Percentiles rank a stretch among this genome's conserved stretches.
Evolutionary conservation across 2,329 filamentous ascomycete genomes (phyloP).

Genomic region (Aulographum hederae): DNA sequence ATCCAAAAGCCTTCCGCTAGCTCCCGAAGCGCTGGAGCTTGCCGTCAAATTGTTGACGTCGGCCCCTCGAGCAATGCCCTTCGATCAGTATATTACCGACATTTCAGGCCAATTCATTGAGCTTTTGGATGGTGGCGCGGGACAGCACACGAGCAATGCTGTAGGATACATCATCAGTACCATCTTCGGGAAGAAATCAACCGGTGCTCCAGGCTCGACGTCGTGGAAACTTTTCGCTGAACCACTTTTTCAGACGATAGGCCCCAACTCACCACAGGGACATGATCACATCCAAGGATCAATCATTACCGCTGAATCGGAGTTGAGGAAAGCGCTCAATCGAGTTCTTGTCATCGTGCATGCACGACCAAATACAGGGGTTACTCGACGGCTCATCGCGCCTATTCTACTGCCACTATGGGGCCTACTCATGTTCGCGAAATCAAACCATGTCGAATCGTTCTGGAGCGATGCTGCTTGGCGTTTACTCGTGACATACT

Average conservation of each 20-base stretch:
- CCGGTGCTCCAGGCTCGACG: conserved; percentile 40
- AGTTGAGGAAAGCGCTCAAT: conserved; percentile 32
- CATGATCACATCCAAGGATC: background rate
- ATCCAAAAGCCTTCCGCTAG: conserved; percentile 39
- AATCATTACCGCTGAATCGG: conserved; percentile 14
- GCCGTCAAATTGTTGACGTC: conserved; percentile 42
- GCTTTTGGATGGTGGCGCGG: conserved; percentile 42
- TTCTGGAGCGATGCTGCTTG: conserved; percentile 25
- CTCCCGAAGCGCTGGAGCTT: conserved; percentile 47
- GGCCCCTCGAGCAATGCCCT: conserved; percentile 34
- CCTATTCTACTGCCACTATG: conserved; percentile 44
- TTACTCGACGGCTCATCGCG: conserved; percentile 41
- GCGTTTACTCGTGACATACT: conserved; percentile 34
- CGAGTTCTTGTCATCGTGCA: conserved; percentile 38
- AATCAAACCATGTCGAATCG: conserved; percentile 14
- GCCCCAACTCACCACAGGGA: background rate
- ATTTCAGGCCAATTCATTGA: conserved; percentile 42
- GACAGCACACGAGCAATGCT: conserved; percentile 37
- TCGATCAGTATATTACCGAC: conserved; percentile 40
- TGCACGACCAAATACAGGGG: conserved; percentile 47
- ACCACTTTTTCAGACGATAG: conserved; percentile 34
- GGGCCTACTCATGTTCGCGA: conserved; percentile 37
- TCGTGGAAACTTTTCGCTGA: conserved; percentile 46
- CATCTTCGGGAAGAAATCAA: conserved; percentile 43
- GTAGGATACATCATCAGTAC: conserved; percentile 46